Evolutionary conservation across 176 grass and related monocot species (phyloP).

Genomic region (Lolium multiflorum): DNA sequence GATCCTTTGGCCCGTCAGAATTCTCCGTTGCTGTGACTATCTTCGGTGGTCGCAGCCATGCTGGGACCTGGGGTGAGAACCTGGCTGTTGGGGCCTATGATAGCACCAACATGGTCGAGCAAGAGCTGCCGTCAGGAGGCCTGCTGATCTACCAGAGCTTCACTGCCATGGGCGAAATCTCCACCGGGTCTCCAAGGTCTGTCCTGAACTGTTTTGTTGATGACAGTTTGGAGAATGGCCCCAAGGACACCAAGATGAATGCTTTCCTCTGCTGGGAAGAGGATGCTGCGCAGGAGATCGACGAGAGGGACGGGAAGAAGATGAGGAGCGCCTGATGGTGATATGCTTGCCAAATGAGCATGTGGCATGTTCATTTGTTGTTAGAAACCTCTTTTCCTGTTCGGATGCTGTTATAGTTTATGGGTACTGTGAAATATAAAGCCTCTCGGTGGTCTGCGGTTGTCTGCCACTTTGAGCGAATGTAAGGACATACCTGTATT

Average conservation of each 20-base stretch:
- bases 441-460: conserved; percentile 60
- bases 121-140: conserved; percentile 52
- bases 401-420: not conserved
- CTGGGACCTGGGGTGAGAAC: conserved; percentile 51
- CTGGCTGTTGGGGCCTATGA: conserved; percentile 46
- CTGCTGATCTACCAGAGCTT: conserved; percentile 69
- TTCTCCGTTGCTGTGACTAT: conserved; percentile 81
- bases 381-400: not conserved
- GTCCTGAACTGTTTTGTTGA: conserved; percentile 48
- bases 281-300: conserved; percentile 42
- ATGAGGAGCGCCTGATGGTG: conserved; percentile 42
- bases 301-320: conserved; percentile 38
- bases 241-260: conserved; percentile 44
- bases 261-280: conserved; percentile 46
- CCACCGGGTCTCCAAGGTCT: conserved; percentile 50
- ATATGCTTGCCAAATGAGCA: conserved; percentile 18
- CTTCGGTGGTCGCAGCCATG: conserved; percentile 41
- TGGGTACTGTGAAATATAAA: conserved; percentile 52
- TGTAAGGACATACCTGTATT: conserved; percentile 2
- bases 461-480: conserved; percentile 68
- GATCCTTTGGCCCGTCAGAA: conserved; percentile 64
- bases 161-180: conserved; percentile 6
- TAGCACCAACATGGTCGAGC: conserved; percentile 56
- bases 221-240: conserved; percentile 10
- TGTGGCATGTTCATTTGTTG: not conserved